Evolutionary conservation across 495 filamentous ascomycete genomes (phyloP), one percentile per base, ranked within the genome.

Genomic region (Xylaria scruposa): DNA sequence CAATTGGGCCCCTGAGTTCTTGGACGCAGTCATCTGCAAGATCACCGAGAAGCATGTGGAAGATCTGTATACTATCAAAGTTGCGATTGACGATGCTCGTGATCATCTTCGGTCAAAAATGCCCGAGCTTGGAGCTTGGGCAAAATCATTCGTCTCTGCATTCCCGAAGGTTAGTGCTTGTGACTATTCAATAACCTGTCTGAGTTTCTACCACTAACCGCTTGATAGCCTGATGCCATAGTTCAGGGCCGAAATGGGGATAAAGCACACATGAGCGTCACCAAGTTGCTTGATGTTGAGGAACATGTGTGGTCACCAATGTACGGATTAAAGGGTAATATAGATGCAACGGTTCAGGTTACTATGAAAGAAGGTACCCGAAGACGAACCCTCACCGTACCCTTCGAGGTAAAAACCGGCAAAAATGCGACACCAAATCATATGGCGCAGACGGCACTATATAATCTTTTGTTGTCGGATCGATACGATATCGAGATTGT

Each of bases 301-400:
- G 96, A 99, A 80, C 95, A 98, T 76, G 88, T 98, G 47, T 98
- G 95, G 96, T 98, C 96, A 19, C 96, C 96, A 8, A 94, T 93
- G 90, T 98, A 95, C 77, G 96, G 96, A 0, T 85, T 99, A 8
- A 98, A 99, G 82, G 96, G 96, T 40, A 98, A 97, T 78, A 94
- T 99, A 68, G 96, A 99, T 83, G 96, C 96, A n/a, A 98, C 96
- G 5, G 91, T 99, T 15, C 93, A 98, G 82, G 90, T 95, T n/a
- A 88, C 88, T 6, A 91, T 97, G 83, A 80, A 89, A 53, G 93
- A 97, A 38, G 88, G 70, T 76, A 83, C 31, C 79, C 81, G 60
- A 74, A 89, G 73, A 42, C 91, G 88, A 74, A 93, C 87, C 5
- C 85, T 99, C 66, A 92, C 94, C 3, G 93, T 97, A 19, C 96